Conservation (phyloP, 1,284 basidiomycete species). For the Porogramme epimiltina region DNA sequence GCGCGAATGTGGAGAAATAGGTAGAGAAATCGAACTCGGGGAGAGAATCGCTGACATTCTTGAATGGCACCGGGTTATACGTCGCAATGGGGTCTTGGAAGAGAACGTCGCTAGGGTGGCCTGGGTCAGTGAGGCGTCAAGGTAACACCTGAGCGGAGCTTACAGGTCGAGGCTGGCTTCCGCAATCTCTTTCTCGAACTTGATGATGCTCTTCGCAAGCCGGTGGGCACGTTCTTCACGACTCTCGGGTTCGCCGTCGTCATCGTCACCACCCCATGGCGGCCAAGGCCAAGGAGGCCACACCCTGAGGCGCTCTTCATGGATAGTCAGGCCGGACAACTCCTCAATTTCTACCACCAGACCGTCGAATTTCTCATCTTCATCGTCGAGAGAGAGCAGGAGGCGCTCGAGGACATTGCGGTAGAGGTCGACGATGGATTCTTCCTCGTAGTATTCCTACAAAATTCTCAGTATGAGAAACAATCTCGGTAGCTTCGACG, state of each 20-base stretch:
- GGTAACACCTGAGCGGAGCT: conserved; percentile 28
- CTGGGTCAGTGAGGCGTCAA: background rate
- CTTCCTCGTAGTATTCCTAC: conserved; percentile 90
- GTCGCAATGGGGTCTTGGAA: conserved; percentile 82
- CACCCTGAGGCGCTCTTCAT: conserved; percentile 57
- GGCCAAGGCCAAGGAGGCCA: conserved; percentile 92
- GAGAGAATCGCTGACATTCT: conserved; percentile 71
- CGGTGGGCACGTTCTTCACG: conserved; percentile 52
- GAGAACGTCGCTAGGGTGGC: conserved; percentile 52
- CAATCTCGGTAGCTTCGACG: background rate
- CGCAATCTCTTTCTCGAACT: conserved; percentile 84
- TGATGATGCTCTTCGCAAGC: conserved; percentile 75
- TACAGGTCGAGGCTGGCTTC: conserved; percentile 80
- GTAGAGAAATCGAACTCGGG: conserved; percentile 80
- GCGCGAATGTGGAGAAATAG: conserved; percentile 86
- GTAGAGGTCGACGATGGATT: conserved; percentile 72
- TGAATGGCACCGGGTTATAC: conserved; percentile 83
- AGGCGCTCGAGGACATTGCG: conserved; percentile 70
- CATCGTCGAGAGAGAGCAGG: conserved; percentile 61
- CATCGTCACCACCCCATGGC: conserved; percentile 68
- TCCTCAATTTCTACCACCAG: conserved; percentile 10
- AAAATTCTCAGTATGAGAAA: conserved; percentile 5
- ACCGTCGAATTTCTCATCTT: conserved; percentile 38
- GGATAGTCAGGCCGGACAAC: conserved; percentile 39
- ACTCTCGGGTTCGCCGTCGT: conserved; percentile 46